Conservation (phyloP, 106 monocot species). For the Phalaenopsis equestris region DNA sequence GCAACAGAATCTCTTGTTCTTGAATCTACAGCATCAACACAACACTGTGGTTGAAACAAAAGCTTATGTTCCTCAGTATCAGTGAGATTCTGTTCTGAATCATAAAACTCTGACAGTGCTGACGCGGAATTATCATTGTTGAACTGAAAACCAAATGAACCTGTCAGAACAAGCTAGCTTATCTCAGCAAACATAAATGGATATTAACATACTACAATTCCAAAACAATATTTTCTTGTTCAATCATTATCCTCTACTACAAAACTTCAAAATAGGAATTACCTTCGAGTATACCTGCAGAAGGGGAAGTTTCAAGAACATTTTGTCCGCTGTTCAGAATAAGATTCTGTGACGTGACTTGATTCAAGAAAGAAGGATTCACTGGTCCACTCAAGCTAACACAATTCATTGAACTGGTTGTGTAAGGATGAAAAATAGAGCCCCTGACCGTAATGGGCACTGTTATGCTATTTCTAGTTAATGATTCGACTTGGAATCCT, state of each 20-base stretch:
- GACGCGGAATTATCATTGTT: background rate
- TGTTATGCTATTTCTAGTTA: conserved; percentile 6
- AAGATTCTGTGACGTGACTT: conserved; percentile 8
- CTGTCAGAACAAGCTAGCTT: conserved; percentile 4
- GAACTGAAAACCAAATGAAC: conserved; percentile 4
- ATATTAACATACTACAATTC: background rate
- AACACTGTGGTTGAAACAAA: background rate
- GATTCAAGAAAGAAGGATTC: conserved; percentile 10
- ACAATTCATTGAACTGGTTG: background rate
- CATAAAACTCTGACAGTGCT: background rate
- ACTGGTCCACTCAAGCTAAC: conserved; percentile 6
- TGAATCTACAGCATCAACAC: background rate
- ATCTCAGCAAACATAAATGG: background rate
- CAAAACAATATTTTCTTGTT: background rate
- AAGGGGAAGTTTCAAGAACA: conserved; percentile 10
- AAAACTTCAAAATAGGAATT: background rate
- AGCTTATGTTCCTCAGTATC: conserved; percentile 1
- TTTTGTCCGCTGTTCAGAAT: conserved; percentile 1
- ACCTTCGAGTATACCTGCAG: conserved; percentile 11
- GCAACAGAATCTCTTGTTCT: background rate
- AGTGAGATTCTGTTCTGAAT: background rate
- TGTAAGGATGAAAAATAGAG: background rate
- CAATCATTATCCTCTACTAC: background rate
- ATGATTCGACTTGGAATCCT: background rate
- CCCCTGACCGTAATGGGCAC: background rate